A percentile compares a stretch with the other conserved stretches of the same genome.
phyloP scores from a whole-genome alignment of 1,284 basidiomycete species.

The Laetiporus sulphureus region DNA sequence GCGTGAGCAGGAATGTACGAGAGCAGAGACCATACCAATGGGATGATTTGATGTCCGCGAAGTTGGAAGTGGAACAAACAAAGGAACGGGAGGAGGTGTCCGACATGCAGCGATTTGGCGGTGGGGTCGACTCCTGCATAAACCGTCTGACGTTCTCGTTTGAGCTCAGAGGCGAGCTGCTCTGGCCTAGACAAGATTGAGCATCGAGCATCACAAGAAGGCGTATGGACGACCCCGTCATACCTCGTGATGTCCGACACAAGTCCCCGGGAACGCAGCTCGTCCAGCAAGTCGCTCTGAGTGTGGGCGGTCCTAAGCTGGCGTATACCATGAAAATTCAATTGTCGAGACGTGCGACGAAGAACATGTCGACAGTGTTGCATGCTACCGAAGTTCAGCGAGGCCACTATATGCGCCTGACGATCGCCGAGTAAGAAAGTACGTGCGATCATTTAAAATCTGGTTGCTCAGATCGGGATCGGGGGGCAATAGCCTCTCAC shows the following conservation, averaged over 20 bases:
- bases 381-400: no score
- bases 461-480: no score
- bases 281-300: conserved; percentile 20
- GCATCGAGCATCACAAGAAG: conserved; percentile 2
- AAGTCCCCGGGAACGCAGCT: conserved; percentile 24
- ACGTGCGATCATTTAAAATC: no score
- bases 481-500: no score
- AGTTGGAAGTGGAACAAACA: conserved; percentile 84
- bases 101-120: conserved; percentile 84
- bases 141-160: conserved; percentile 43
- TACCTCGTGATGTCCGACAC: conserved; percentile 29
- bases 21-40: conserved; percentile 35
- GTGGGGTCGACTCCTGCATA: conserved; percentile 95
- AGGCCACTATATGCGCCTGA: no score
- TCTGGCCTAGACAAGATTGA: conserved; percentile 14
- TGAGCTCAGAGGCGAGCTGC: conserved; percentile 33
- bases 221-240: background rate
- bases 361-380: conserved; percentile 9
- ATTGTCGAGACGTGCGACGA: no score
- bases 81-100: conserved; percentile 88
- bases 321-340: conserved; percentile 9
- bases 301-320: conserved; percentile 16
- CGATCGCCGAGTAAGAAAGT: no score
- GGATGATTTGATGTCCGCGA: conserved; percentile 75
- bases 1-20: background rate